Evolutionary conservation across 2,329 filamentous ascomycete genomes (phyloP), one percentile per base, ranked within the genome.

Genomic region (Botrytis byssoidea): DNA sequence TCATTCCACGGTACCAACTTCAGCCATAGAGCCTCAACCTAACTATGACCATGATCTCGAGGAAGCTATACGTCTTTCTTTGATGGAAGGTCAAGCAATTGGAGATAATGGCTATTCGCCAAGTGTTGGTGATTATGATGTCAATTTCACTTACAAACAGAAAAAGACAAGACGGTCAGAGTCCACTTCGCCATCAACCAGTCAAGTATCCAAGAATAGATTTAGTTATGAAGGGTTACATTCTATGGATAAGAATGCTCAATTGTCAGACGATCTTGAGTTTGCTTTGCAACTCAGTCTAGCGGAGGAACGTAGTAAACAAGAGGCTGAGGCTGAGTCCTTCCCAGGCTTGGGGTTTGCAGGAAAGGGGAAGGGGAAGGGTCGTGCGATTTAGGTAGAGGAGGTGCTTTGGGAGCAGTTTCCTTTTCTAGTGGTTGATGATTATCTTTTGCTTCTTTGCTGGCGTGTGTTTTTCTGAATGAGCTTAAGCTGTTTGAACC

Each of bases 41-140:
- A 83, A 85, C 46, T 86, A 86, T 66, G 87, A 89, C 37, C 89
- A 88, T 74, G 89, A 91, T 78, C 86, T 91, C 16, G 89, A 91
- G 81, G 85, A 88, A 71, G 90, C 89, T 1, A 88, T 91, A 57
- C 86, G 89, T 0, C 82, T 91, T 16, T 90, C 88, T 3, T 82
- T 91, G 10, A 82, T 90, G 70, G 89, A 91, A 76, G 85, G 85
- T 9, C 84, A 85, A 55, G 85, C 87, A 71, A 86, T 87, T 42
- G 78, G 79, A 2, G 71, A 44, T 4, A 60, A 73, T 29, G 84
- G 83, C 1, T 82, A 84, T 61, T 86, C 85, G 5, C 84, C 86
- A 0, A 82, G 79, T 16, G 85, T 81, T 35, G 83, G 84, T 29
- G 86, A 86, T 25, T 87, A 86, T 74, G 86, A 88, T 57, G 85